Base-by-base conservation (phyloP, 331 rosid species). In the Rosa hybrid region DNA sequence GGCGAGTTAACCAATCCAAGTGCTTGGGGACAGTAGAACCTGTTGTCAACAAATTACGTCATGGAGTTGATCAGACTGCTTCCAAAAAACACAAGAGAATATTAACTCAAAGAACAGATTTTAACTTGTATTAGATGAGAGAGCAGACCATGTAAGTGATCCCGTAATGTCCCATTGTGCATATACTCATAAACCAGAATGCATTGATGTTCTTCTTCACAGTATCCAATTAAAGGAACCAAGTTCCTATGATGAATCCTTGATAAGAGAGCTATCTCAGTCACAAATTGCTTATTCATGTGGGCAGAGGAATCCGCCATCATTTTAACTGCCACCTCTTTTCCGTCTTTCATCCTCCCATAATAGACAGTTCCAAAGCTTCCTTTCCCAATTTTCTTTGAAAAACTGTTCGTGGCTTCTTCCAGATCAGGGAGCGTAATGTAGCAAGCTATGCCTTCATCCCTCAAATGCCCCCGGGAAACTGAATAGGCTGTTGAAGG, bases 171-270 rank as follows among this genome's bases (percentile, higher is more conserved):
- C 82, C 98, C 99, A 78, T 95, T 95, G 87, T 95, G 99, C 98
- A 95, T 95, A 44, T 88, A 95, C 85, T 95, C 98, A 18, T 95
- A 95, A 78, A 93, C 99, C 81, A 95, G 88, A 86, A 95, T 82
- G 75, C 88, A 82, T 75, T 93, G 96, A 82, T 87, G 87, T 68
- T 91, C 99, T 87, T 95, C 99, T 83, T 95, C 96, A 57, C 98
- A 93, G 82, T 89, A 95, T 82, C 99, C 99, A 69, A 91, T 93
- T 72, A 95, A 77, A 81, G 99, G 98, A 83, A 95, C 99, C 97
- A 95, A 87, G 86, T 95, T 95, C 73, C 99, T 87, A 82, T 95
- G 99, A 89, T 95, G 99, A 84, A 93, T 95, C 85, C 97, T 89
- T 41, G 99, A 93, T 64, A 95, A 86, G 75, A 95, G 96, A 48